Percentiles rank a stretch among this genome's conserved stretches.
phyloP scores from a whole-genome alignment of 441 rosid genomes.

The Mallotus repandus region DNA sequence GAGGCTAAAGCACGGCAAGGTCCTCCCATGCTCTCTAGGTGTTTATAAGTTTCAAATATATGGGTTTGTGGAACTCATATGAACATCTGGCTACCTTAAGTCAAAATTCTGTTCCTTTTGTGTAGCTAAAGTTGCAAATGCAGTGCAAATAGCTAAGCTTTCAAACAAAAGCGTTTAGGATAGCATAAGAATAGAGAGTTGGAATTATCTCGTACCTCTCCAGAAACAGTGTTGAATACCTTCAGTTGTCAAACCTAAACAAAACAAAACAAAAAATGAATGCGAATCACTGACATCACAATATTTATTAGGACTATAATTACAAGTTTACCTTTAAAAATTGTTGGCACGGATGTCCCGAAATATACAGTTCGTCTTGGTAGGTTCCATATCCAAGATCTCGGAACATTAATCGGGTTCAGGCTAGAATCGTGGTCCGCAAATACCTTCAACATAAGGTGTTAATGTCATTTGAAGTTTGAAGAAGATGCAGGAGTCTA shows the following conservation, averaged over 20 bases:
- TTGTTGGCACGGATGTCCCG: conserved; percentile 86
- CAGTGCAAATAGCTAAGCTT: conserved; percentile 7
- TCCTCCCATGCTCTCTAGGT: neutral
- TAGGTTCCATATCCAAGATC: conserved; percentile 82
- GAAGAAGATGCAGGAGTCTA: neutral
- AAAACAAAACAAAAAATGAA: conserved; percentile 12
- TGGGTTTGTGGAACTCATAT: neutral
- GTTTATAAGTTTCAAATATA: neutral
- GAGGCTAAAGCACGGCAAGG: neutral
- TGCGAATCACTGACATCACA: conserved; percentile 4
- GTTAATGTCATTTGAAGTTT: neutral
- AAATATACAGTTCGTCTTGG: conserved; percentile 87
- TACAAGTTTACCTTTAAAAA: conserved; percentile 66
- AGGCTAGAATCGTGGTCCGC: conserved; percentile 91
- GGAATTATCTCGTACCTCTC: conserved; percentile 60
- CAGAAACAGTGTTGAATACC: conserved; percentile 86
- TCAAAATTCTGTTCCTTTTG: conserved; percentile 6
- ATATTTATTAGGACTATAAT: neutral
- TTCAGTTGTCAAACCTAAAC: conserved; percentile 73
- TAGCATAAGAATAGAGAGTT: neutral
- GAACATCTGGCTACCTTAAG: neutral
- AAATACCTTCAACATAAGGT: conserved; percentile 56
- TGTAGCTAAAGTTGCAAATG: conserved; percentile 10
- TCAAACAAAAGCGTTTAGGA: neutral
- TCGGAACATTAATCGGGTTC: conserved; percentile 77